Evolutionary conservation across 2,329 filamentous ascomycete genomes (phyloP), one percentile per base, ranked within the genome.

Genomic region (Paecilomyces sp.): DNA sequence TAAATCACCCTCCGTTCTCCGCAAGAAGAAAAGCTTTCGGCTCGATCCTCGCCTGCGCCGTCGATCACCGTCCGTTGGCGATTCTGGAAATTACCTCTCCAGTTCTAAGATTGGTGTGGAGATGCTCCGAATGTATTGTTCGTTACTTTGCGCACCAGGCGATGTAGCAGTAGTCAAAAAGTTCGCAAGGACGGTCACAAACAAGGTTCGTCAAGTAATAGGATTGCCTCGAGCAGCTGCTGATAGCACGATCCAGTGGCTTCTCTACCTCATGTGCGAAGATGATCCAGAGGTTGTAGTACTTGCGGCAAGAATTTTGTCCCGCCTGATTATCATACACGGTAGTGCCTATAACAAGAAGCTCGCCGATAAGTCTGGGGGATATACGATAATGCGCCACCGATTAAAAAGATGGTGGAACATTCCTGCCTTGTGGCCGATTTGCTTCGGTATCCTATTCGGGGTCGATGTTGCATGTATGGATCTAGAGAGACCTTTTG

Each of bases 121-220:
- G 62, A 84, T 97, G 57, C 78, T 97, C 22, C 85, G 85, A 63
- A 86, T 96, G 75, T 93, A 94, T 69, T 84, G 88, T 7, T 83
- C 87, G 28, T 80, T 96, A 11, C 79, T 97, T 9, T 96, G 92
- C 68, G 86, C 90, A 62, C 85, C 85, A 66, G 83, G 83, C 24
- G 91, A 88, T 64, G 77, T 83, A 9, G 79, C 79, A 13, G 86
- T 88, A 62, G 89, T 96, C 59, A 86, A 88, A 69, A 94, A 92
- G 67, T 97, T 99, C 79, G 91, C 92, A 4, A 90, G 89, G 69
- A 95, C 93, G 1, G 93, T 99, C 8, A 97, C 93, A 24, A 96
- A 96, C 67, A 96, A 96, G 83, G 90, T 91, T 79, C 69, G 80
- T 74, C 62, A 54, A 18, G 22, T 31, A 30, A 7, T 31, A 13